These are phyloP conservation scores for Rhodotorula diobovata DNA, from an alignment of 768 basidiomycete genomes.

Conservation along the genomic window DNA sequence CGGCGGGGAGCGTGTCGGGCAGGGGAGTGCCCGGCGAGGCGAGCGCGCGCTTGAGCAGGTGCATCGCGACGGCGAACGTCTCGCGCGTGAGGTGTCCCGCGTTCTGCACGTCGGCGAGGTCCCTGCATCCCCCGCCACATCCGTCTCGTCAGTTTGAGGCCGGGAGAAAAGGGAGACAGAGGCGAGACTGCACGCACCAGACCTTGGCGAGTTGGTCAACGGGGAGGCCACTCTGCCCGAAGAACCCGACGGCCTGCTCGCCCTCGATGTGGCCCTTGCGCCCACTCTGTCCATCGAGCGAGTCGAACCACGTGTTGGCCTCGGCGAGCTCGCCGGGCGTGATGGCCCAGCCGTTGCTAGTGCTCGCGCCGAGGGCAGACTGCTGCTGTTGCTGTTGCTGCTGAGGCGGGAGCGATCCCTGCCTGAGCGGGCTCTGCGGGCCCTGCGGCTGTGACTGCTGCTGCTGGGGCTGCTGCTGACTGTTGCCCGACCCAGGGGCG, in stretches of 20 bases:
- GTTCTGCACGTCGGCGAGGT: conserved; percentile 81
- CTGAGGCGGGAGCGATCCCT: conserved; percentile 12
- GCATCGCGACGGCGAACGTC: conserved; percentile 91
- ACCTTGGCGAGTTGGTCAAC: conserved; percentile 80
- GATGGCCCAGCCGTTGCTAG: conserved; percentile 65
- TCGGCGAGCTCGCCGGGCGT: conserved; percentile 70
- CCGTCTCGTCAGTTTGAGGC: background rate
- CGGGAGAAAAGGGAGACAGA: background rate
- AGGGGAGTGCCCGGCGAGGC: conserved; percentile 64
- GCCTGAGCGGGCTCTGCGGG: background rate
- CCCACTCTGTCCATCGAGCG: conserved; percentile 66
- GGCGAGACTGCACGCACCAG: conserved; percentile 59
- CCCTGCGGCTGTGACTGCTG: conserved; percentile 5
- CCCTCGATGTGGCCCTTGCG: conserved; percentile 73
- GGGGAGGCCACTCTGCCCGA: conserved; percentile 79
- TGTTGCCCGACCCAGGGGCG: background rate
- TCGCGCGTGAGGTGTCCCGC: conserved; percentile 82
- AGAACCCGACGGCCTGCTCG: conserved; percentile 89
- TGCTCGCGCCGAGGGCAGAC: background rate
- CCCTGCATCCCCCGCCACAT: conserved; percentile 56
- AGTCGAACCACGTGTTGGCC: conserved; percentile 73
- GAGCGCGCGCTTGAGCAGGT: conserved; percentile 82
- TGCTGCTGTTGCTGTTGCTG: conserved; percentile 7
- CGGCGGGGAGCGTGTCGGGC: conserved; percentile 63
- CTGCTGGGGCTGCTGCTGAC: conserved; percentile 6